These are phyloP conservation scores for Euphorbia schlechtendalii DNA, from an alignment of 441 rosid genomes.

Conservation along the genomic window DNA sequence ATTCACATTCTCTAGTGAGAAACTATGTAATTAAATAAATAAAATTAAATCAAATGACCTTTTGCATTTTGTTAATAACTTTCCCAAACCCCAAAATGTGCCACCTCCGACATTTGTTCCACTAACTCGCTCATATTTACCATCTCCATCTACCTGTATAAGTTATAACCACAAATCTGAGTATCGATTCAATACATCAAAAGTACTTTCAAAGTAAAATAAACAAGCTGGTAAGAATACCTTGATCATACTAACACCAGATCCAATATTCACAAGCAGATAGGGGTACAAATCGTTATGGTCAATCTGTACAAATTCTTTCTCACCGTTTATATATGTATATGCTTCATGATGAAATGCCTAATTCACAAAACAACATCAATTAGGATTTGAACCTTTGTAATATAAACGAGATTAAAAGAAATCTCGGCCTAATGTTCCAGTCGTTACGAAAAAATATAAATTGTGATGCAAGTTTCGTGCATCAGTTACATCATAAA, in stretches of 20 bases:
- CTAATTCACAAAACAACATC: slow-evolving; percentile 26
- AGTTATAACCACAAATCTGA: slow-evolving; percentile 13
- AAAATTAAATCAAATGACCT: slow-evolving; percentile 35
- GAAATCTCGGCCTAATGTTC: background rate
- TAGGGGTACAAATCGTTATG: slow-evolving; percentile 89
- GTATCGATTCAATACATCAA: background rate
- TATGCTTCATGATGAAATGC: slow-evolving; percentile 99
- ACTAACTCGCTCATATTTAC: slow-evolving; percentile 92
- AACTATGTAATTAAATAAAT: background rate
- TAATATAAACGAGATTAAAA: background rate
- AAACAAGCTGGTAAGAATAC: slow-evolving; percentile 30
- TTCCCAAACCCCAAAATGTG: slow-evolving; percentile 98
- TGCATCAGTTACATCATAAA: background rate
- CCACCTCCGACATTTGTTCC: slow-evolving; percentile 99
- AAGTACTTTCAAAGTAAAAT: too few relatives aligned
- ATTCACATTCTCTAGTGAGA: background rate
- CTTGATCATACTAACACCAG: slow-evolving; percentile 99
- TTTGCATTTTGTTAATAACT: slow-evolving; percentile 91
- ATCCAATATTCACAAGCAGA: slow-evolving; percentile 96
- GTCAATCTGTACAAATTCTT: slow-evolving; percentile 96
- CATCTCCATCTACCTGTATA: slow-evolving; percentile 88
- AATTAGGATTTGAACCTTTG: slow-evolving; percentile 39
- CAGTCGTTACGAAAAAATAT: background rate
- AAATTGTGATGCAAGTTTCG: background rate
- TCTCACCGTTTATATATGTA: slow-evolving; percentile 86